Percentiles rank a stretch among this genome's conserved stretches.
phyloP scores from a whole-genome alignment of 2,329 filamentous ascomycete species.

The Ceratocystiopsis sp. region DNA sequence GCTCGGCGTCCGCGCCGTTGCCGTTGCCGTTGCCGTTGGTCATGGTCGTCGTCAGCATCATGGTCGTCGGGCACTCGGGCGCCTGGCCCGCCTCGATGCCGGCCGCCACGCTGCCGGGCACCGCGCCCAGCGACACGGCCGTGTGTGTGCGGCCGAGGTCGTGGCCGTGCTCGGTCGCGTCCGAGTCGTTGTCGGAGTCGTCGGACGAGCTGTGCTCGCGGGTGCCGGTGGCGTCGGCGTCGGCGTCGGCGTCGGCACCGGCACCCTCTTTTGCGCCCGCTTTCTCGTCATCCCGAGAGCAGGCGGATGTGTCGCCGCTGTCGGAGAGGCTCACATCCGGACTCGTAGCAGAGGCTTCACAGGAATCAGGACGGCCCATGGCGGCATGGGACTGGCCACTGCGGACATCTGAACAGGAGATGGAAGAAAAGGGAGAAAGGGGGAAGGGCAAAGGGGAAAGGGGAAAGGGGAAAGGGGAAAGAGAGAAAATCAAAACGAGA shows the following conservation, averaged over 20 bases:
- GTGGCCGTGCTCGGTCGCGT: too few relatives aligned
- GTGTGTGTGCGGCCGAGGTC: too few relatives aligned
- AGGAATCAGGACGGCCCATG: conserved; percentile 3
- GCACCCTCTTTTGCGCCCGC: not conserved
- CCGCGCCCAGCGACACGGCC: too few relatives aligned
- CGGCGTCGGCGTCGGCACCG: conserved; percentile 4
- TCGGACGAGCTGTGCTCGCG: too few relatives aligned
- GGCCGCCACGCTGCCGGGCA: too few relatives aligned
- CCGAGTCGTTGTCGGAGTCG: too few relatives aligned
- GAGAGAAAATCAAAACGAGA: not conserved
- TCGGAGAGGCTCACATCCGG: not conserved
- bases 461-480: not conserved
- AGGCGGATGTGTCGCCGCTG: too few relatives aligned
- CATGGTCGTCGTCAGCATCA: not conserved
- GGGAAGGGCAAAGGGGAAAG: not conserved
- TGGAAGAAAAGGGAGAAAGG: not conserved
- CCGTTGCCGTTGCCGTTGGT: not conserved
- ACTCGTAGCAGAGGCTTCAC: not conserved
- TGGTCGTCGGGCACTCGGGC: not conserved
- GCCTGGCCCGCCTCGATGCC: too few relatives aligned
- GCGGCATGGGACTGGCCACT: conserved; percentile 5
- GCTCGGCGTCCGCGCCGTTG: conserved; percentile 14
- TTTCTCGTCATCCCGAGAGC: too few relatives aligned
- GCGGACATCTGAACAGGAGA: not conserved
- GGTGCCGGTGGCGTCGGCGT: conserved; percentile 3